A percentile compares a stretch with the other conserved stretches of the same genome.
Evolutionary conservation across 805 yeast species (phyloP).

Genomic region (Clavispora fructus): DNA sequence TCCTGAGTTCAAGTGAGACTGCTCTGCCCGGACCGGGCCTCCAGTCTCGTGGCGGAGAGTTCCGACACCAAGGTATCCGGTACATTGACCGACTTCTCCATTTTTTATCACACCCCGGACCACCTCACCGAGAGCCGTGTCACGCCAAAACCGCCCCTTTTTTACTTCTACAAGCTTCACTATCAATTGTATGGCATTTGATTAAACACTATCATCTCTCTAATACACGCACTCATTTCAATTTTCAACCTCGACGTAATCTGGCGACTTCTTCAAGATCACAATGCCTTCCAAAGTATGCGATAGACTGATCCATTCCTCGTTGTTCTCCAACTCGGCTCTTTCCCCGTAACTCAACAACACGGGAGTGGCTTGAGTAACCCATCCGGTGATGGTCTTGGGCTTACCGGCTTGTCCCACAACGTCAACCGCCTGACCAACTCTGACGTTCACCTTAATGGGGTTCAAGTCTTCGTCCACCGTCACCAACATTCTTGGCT

Average conservation of each 20-base stretch:
- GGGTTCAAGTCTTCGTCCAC: conserved; percentile 90
- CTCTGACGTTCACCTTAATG: conserved; percentile 91
- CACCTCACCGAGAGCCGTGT: neutral
- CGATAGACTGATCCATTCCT: conserved; percentile 81
- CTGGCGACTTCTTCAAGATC: conserved; percentile 86
- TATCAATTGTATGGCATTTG: conserved; percentile 1
- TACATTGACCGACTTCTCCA: no score
- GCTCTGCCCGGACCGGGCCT: neutral
- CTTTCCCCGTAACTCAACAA: conserved; percentile 89
- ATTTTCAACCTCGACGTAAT: conserved; percentile 18
- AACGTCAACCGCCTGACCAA: conserved; percentile 97
- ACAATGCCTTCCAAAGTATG: conserved; percentile 89
- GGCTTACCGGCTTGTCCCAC: conserved; percentile 99
- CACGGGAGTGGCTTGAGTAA: conserved; percentile 96
- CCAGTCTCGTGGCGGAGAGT: no score
- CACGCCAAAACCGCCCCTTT: neutral
- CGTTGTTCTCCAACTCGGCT: conserved; percentile 87
- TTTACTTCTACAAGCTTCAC: neutral
- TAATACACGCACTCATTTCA: neutral
- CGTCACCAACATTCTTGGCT: conserved; percentile 89
- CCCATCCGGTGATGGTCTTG: conserved; percentile 99
- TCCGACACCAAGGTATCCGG: no score
- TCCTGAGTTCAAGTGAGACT: conserved; percentile 60
- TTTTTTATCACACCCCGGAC: neutral
- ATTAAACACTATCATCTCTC: neutral